Evolutionary conservation across 257 asterid species (phyloP).

Genomic region (Ophiorrhiza pumila): DNA sequence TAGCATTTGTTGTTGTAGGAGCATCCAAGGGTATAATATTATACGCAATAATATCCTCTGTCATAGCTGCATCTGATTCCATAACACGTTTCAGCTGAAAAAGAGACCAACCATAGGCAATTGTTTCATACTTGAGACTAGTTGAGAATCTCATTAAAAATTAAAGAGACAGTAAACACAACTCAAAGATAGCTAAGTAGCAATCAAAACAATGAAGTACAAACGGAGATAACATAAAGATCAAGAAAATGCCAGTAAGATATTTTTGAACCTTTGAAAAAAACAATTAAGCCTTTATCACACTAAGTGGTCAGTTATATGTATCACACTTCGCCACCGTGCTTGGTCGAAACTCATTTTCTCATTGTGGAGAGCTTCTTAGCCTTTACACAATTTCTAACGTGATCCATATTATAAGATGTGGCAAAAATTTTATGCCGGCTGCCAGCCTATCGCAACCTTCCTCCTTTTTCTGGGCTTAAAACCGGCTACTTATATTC

Average conservation of each 20-base stretch:
- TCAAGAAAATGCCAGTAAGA: background rate
- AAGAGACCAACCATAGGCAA: constrained; percentile 24
- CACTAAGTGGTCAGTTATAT: no score
- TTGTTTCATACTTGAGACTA: background rate
- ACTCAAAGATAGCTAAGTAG: background rate
- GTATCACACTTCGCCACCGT: no score
- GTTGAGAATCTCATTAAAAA: background rate
- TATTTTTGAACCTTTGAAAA: no score
- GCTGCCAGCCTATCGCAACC: no score
- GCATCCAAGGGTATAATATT: constrained; percentile 94
- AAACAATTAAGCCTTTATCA: no score
- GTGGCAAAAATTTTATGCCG: no score
- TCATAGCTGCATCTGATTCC: constrained; percentile 97
- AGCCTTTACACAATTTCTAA: no score
- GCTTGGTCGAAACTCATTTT: no score
- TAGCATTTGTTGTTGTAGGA: constrained; percentile 66
- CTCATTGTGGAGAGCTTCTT: no score
- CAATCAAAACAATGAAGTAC: background rate
- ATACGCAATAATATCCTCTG: constrained; percentile 82
- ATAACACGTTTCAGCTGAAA: constrained; percentile 85
- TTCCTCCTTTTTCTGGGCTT: no score
- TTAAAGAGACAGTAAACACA: background rate
- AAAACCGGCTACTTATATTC: no score
- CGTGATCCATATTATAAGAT: no score
- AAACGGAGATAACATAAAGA: background rate